Percentiles rank a stretch among this genome's conserved stretches.
Evolutionary conservation across 2,329 filamentous ascomycete species (phyloP).

Genomic region (Balansia obtecta): DNA sequence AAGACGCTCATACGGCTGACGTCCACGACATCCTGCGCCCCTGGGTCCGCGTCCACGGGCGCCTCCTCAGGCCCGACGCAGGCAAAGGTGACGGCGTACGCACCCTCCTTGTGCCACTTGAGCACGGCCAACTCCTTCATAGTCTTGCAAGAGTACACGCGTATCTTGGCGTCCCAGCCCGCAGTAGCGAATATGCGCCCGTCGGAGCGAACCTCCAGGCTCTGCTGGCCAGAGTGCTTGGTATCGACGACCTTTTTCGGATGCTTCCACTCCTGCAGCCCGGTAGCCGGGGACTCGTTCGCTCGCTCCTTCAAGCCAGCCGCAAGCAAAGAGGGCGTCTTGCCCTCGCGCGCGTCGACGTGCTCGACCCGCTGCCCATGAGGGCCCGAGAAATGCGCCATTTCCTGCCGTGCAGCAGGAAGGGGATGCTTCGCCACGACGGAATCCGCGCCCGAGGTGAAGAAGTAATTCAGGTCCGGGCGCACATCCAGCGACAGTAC

Average conservation of each 20-base stretch:
- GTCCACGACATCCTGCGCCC: background rate
- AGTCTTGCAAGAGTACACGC: slow-evolving; percentile 70
- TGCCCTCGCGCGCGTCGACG: slow-evolving; percentile 7
- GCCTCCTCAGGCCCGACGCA: slow-evolving; percentile 17
- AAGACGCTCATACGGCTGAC: slow-evolving; percentile 32
- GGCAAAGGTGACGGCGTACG: slow-evolving; percentile 70
- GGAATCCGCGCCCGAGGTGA: slow-evolving; percentile 76
- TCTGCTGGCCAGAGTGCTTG: slow-evolving; percentile 84
- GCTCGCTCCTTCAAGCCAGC: slow-evolving; percentile 7
- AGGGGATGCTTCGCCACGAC: slow-evolving; percentile 66
- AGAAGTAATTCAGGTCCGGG: slow-evolving; percentile 42
- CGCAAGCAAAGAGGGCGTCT: slow-evolving; percentile 13
- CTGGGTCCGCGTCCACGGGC: background rate
- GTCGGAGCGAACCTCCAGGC: slow-evolving; percentile 64
- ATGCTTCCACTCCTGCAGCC: slow-evolving; percentile 23
- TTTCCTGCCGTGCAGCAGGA: slow-evolving; percentile 21
- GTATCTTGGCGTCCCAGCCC: slow-evolving; percentile 75
- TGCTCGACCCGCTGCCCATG: slow-evolving; percentile 5
- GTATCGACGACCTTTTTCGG: slow-evolving; percentile 57
- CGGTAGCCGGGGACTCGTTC: slow-evolving; percentile 4
- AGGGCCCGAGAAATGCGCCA: slow-evolving; percentile 5
- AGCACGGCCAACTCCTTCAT: slow-evolving; percentile 82
- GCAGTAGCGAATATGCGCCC: slow-evolving; percentile 77
- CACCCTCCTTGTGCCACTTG: slow-evolving; percentile 87
- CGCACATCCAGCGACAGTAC: slow-evolving; percentile 60